Evolutionary conservation across 78 protist species (phyloP).

Genomic region (Dictyostelium brefeldianum): DNA sequence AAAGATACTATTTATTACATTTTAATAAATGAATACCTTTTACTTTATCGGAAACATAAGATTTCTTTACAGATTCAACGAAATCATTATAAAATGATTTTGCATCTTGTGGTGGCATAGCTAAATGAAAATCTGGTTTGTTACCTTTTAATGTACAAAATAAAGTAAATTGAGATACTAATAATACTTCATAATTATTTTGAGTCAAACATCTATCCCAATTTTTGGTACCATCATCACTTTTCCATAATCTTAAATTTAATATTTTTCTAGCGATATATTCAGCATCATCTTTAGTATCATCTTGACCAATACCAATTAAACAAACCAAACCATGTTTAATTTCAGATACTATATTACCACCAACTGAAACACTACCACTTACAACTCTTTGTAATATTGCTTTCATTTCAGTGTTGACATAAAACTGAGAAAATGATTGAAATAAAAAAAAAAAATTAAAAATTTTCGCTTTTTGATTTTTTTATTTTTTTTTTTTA

Average conservation of each 20-base stretch:
- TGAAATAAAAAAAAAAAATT: slow-evolving; percentile 9
- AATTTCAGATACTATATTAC: slow-evolving; percentile 29
- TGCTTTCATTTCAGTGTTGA: slow-evolving; percentile 30
- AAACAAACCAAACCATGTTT: slow-evolving; percentile 51
- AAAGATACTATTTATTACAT: neutral
- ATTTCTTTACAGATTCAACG: neutral
- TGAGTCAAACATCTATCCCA: slow-evolving; percentile 79
- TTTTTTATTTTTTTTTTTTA: neutral
- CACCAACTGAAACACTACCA: slow-evolving; percentile 39
- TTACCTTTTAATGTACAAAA: slow-evolving; percentile 64
- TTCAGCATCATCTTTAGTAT: slow-evolving; percentile 38
- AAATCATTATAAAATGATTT: slow-evolving; percentile 37
- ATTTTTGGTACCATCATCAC: slow-evolving; percentile 31
- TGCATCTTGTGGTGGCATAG: slow-evolving; percentile 39
- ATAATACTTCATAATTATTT: slow-evolving; percentile 68
- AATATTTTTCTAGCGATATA: slow-evolving; percentile 50
- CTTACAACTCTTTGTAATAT: slow-evolving; percentile 46
- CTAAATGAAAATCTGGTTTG: slow-evolving; percentile 87
- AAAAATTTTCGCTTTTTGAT: neutral
- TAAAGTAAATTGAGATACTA: slow-evolving; percentile 89
- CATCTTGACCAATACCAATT: slow-evolving; percentile 40
- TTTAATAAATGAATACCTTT: slow-evolving; percentile 36
- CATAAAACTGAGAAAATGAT: neutral
- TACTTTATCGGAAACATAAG: slow-evolving; percentile 42
- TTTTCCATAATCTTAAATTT: slow-evolving; percentile 30